Base-by-base conservation (phyloP, 2,329 filamentous ascomycete genomes). In the Xylaria sp. region DNA sequence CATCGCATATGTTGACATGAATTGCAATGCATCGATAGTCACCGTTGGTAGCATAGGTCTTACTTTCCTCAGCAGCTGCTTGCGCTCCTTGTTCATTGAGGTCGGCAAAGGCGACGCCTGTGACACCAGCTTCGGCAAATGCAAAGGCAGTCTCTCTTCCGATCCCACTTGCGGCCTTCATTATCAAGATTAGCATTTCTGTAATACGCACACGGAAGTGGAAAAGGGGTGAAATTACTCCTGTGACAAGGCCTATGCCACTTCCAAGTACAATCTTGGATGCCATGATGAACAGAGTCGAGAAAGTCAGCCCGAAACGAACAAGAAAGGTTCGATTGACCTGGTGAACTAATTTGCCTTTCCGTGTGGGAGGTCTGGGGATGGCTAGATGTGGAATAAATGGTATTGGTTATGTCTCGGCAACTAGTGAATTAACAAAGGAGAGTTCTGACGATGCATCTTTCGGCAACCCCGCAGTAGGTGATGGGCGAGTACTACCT, bases 91-190 rank as follows among this genome's bases (percentile, higher is more conserved):
- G 48, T 28, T 51, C 48, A 28, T 72, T 66, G 36, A 73, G 59
- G 44, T 75, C 73, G 23, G 71, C 73, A 5, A 74, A 46, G 11
- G 74, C 5, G 20, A 73, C 61, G n/a, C 73, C 72, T 46, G 67
- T 67, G 4, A 62, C 66, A 13, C 72, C 72, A 9, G 69, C 72
- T 60, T 74, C 72, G 26, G 72, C 73, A 53, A 74, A 73, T 3
- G 70, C 51, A 4, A 67, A 63, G 51, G 51, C 71, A 26, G 71
- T 64, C 31, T 74, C 72, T 20, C 15, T 36, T 1, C 73, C 73
- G 46, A 74, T 73, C 4, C 73, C 73, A 13, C 73, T 72, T 4
- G 67, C 63, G 9, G 70, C 73, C 73, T 74, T 28, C 23, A 13
- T 26, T 10, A 51, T 26, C 23, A 51, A 51, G 23, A 28, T 51